Conservation (phyloP, 2,329 filamentous ascomycete genomes). For the Rutstroemia sydowiana region DNA sequence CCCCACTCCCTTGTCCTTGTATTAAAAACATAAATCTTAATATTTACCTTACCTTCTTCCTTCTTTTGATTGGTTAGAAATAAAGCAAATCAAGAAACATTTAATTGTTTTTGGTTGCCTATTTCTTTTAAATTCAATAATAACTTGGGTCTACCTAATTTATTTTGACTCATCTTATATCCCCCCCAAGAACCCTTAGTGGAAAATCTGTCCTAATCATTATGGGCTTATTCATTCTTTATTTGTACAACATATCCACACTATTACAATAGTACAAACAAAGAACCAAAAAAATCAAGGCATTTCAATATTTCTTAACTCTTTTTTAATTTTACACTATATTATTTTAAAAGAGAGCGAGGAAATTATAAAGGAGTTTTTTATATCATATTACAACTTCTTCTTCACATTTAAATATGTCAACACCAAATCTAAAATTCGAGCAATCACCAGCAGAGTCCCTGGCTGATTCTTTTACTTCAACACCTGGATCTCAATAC, state of each 20-base stretch:
- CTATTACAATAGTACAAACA: background rate
- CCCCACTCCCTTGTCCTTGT: too few species aligned
- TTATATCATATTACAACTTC: background rate
- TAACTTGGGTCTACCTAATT: too few species aligned
- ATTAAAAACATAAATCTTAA: too few species aligned
- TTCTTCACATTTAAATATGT: slow-evolving; percentile 7
- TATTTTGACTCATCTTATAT: slow-evolving; percentile 5
- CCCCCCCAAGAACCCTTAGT: background rate
- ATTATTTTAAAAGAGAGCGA: too few species aligned
- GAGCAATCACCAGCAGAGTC: slow-evolving; percentile 29
- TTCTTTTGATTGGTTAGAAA: too few species aligned
- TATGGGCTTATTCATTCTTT: slow-evolving; percentile 3
- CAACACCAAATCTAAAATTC: slow-evolving; percentile 27
- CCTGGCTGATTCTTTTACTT: slow-evolving; percentile 29
- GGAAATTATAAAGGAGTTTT: background rate
- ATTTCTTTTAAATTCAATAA: too few species aligned
- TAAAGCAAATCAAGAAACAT: background rate
- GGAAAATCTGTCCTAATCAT: slow-evolving; percentile 7
- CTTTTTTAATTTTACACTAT: too few species aligned
- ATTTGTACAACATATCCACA: slow-evolving; percentile 1
- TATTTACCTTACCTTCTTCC: too few species aligned
- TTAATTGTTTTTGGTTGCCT: too few species aligned
- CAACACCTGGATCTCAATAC: slow-evolving; percentile 28
- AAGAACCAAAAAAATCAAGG: background rate
- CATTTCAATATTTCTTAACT: too few species aligned